phyloP scores from a whole-genome alignment of 352 stramenopile species.

The Salisapilia sapeloensis region DNA sequence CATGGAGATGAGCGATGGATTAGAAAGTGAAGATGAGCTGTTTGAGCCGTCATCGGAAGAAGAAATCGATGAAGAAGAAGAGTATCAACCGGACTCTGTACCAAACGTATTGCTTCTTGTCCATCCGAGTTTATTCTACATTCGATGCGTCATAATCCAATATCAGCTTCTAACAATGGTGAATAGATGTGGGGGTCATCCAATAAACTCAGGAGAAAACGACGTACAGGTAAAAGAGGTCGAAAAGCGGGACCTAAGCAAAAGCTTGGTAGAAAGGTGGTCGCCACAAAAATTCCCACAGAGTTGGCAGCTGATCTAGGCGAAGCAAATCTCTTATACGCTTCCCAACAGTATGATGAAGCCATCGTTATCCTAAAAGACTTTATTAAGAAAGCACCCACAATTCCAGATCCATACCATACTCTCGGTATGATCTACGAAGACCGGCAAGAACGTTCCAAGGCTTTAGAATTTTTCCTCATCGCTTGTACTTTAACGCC shows the following conservation, averaged over 20 bases:
- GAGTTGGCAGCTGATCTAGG: conserved; percentile 65
- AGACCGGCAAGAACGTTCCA: conserved; percentile 58
- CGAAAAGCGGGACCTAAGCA: no score
- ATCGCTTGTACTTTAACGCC: conserved; percentile 72
- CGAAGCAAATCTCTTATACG: conserved; percentile 76
- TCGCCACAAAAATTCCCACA: conserved; percentile 56
- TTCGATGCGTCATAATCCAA: no score
- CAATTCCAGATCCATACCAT: conserved; percentile 74
- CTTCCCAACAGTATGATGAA: conserved; percentile 73
- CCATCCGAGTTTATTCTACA: background rate
- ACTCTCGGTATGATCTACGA: conserved; percentile 81
- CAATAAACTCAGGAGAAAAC: conserved; percentile 2
- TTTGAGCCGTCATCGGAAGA: conserved; percentile 10
- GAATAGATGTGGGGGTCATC: no score
- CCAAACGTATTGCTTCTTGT: no score
- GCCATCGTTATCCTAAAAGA: conserved; percentile 70
- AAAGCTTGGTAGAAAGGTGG: conserved; percentile 29
- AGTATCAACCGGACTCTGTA: conserved; percentile 3
- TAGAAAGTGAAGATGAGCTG: conserved; percentile 3
- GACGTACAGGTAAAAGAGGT: background rate
- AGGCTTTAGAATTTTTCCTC: conserved; percentile 75
- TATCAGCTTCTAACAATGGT: no score
- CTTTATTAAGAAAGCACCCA: conserved; percentile 81
- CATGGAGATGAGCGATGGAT: no score
- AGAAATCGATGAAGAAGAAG: conserved; percentile 31